A percentile compares a stretch with the other conserved stretches of the same genome.
Evolutionary conservation across 2,329 filamentous ascomycete species (phyloP).

Genomic region (Niveomyces coronatus): DNA sequence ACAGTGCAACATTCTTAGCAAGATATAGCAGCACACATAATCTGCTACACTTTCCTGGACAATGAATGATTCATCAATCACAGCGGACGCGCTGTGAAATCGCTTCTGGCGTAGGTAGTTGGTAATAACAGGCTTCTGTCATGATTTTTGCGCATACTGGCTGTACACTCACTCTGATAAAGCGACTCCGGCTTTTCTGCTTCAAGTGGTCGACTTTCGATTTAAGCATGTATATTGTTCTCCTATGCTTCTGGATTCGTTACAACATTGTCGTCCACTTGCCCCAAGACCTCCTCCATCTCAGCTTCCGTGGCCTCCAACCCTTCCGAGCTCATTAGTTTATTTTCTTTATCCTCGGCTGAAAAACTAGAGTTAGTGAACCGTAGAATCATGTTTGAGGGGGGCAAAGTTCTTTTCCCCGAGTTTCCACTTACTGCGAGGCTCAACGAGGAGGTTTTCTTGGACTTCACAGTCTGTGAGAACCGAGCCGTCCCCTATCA

Average conservation of each 20-base stretch:
- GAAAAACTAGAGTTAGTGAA: constrained; percentile 12
- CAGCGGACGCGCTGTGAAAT: no score
- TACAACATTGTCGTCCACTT: constrained; percentile 23
- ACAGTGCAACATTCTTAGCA: no score
- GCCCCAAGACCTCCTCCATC: constrained; percentile 42
- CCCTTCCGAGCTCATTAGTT: constrained; percentile 57
- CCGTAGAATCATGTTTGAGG: constrained; percentile 8
- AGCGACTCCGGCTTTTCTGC: background rate
- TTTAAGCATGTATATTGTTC: background rate
- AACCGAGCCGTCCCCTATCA: constrained; percentile 72
- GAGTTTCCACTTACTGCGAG: constrained; percentile 49
- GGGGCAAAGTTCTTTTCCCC: background rate
- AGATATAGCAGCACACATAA: no score
- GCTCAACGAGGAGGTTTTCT: constrained; percentile 76
- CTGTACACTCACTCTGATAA: no score
- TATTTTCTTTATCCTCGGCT: constrained; percentile 59
- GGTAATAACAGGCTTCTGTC: no score
- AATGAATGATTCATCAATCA: no score
- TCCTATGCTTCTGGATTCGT: background rate
- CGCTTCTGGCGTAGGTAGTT: no score
- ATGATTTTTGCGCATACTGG: no score
- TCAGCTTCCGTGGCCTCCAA: constrained; percentile 55
- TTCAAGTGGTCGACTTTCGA: background rate
- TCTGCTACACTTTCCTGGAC: no score
- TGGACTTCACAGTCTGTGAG: constrained; percentile 88